Conservation (phyloP, 148 eudicot genomes). For the Diospyros lotus region DNA sequence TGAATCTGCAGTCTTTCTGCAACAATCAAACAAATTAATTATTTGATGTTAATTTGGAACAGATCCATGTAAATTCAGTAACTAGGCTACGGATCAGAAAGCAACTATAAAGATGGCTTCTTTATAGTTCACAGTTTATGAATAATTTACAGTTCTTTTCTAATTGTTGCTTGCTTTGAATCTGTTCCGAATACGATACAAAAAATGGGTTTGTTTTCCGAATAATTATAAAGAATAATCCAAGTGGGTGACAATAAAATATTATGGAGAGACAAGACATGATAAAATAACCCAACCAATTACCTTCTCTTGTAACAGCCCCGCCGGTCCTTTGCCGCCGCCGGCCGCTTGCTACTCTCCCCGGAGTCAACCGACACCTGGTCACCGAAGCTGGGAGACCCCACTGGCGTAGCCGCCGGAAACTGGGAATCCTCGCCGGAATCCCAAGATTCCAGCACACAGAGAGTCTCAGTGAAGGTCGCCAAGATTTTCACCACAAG, state of each 20-base stretch:
- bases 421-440: conserved; percentile 6
- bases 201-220: no score
- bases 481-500: conserved; percentile 15
- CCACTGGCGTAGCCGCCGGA: conserved; percentile 10
- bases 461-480: conserved; percentile 21
- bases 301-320: conserved; percentile 44
- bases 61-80: not conserved
- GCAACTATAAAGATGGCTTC: no score
- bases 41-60: not conserved
- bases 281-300: not conserved
- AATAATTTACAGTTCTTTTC: no score
- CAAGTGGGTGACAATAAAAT: no score
- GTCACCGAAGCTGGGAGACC: conserved; percentile 11
- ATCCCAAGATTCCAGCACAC: conserved; percentile 11
- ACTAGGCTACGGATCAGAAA: no score
- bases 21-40: not conserved
- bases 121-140: no score
- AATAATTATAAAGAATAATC: no score
- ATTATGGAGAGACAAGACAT: no score
- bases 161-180: no score
- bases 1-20: conserved; percentile 44
- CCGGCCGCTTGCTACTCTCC: conserved; percentile 23
- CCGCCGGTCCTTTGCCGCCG: conserved; percentile 26
- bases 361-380: conserved; percentile 13
- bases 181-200: no score